phyloP scores from a whole-genome alignment of 2,329 filamentous ascomycete genomes.

The Neofusicoccum parvum region DNA sequence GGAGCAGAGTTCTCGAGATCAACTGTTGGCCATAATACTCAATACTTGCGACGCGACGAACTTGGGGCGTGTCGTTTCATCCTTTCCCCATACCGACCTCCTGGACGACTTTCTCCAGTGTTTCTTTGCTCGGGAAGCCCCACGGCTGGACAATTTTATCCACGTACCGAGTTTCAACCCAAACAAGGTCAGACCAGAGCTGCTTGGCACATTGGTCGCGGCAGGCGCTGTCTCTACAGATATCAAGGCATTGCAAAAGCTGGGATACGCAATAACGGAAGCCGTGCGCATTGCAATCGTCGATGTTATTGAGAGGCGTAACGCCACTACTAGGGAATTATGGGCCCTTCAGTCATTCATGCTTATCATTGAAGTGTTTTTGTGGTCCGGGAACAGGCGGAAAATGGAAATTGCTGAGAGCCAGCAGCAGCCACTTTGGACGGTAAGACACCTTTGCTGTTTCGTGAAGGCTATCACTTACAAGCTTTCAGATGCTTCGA shows the following conservation, averaged over 20 bases:
- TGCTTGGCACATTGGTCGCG: constrained; percentile 62
- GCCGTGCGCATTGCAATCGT: constrained; percentile 44
- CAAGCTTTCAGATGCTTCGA: constrained; percentile 49
- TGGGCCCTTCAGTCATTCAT: constrained; percentile 55
- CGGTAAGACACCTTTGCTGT: constrained; percentile 29
- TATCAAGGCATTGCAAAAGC: constrained; percentile 60
- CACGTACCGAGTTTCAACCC: constrained; percentile 63
- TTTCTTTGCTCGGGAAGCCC: constrained; percentile 59
- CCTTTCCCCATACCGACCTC: constrained; percentile 63
- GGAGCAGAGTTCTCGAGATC: constrained; percentile 50
- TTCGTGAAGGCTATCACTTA: neutral
- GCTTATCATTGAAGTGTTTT: constrained; percentile 54
- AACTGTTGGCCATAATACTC: constrained; percentile 65
- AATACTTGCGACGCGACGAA: constrained; percentile 57
- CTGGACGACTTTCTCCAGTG: constrained; percentile 65
- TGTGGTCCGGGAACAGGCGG: constrained; percentile 62
- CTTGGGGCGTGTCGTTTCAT: constrained; percentile 56
- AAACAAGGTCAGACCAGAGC: constrained; percentile 59
- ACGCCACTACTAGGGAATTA: constrained; percentile 44
- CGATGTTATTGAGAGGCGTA: constrained; percentile 47
- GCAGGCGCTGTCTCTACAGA: constrained; percentile 63
- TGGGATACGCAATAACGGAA: constrained; percentile 58
- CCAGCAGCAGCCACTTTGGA: constrained; percentile 57
- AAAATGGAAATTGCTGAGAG: constrained; percentile 64
- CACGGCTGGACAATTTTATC: constrained; percentile 62